Evolutionary conservation across 2,329 filamentous ascomycete genomes (phyloP), one percentile per base, ranked within the genome.

Genomic region (Emydomyces testavorans): DNA sequence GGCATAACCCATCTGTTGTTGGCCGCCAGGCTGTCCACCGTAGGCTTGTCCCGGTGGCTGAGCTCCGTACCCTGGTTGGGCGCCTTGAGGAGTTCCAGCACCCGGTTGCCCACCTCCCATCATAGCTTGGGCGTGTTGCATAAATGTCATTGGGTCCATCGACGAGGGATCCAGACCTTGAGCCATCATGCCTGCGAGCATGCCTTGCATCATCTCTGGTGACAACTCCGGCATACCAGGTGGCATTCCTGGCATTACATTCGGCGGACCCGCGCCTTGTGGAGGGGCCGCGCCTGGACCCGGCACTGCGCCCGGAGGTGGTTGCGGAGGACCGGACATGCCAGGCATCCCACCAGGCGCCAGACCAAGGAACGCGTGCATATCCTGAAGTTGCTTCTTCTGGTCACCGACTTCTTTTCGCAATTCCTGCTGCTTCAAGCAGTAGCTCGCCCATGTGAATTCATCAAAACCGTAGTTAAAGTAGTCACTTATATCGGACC

Each of bases 401-500:
- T 93, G 89, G 40, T 83, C 79, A 49, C 78, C 78, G 56, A 87
- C 86, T 57, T 90, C 85, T 55, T 79, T 79, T 15, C 84, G 78
- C 59, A 95, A 74, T 20, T 73, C 74, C 55, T 92, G 81, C 64
- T 96, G 92, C 61, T 94, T 93, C 51, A 87, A 74, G 26, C 89
- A 88, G 64, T 98, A 98, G 46, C 89, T 78, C 4, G 89, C 85
- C 92, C 92, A 98, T 1, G 89, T 94, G 66, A 95, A 96, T 66
- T 96, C 90, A 68, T 96, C 90, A 62, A 96, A 96, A 50, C 90
- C 90, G 67, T 96, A 96, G 71, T 96, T 96, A 77, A 96, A 96
- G 69, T 94, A 96, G 64, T 98, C 92, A 51, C 85, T 92, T 47
- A 94, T 79, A 60, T 98, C 92, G 8, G 90, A 89, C 39, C 92